Base-by-base conservation (phyloP, 2,329 filamentous ascomycete species). In the Dactylonectria estremocensis region DNA sequence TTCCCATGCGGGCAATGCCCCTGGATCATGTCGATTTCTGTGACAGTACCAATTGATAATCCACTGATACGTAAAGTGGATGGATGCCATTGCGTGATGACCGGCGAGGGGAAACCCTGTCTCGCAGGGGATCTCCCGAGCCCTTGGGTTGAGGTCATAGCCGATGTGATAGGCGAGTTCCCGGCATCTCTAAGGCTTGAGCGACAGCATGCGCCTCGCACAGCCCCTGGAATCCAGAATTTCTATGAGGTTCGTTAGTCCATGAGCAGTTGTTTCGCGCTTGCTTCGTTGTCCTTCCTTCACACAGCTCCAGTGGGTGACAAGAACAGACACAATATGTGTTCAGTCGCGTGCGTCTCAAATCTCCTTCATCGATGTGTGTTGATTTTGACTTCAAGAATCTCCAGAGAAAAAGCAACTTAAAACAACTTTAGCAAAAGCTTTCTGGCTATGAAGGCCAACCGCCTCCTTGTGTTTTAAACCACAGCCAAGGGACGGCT, bases 281-380 rank as follows among this genome's bases (percentile, higher is more conserved):
- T 28, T 28, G 24, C 24, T 50, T 50, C 20, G 9, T 18, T 2
- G 16, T 33, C n/a, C 49, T 6, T 24, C 28, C 16, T 7, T 7
- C 16, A 11, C 49, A 9, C 16, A 14, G 4, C 49, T 33, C 28
- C 24, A 52, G 24, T 18, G 18, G n/a, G n/a, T 18, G n/a, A 46
- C 43, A 11, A 20, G 13, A 53, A 67, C 48, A 65, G 55, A 43
- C 67, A 61, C 48, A 69, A 58, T 53, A 57, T 69, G 46, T 69
- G 61, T 22, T 68, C 65, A 3, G 67, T 69, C 11, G 62, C 67
- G 67, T 65, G 50, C 22, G 61, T 58, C 13, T 18, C 22, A 20
- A 10, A 28, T 8, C 18, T 9, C 9, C 14, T 20, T 40, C 24
- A 28, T 28, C 7, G 24, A 7, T 28, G 24, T 28, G 24, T 7